Evolutionary conservation across 257 asterid genomes (phyloP), one percentile per base, ranked within the genome.

Genomic region (Linaria vulgaris): DNA sequence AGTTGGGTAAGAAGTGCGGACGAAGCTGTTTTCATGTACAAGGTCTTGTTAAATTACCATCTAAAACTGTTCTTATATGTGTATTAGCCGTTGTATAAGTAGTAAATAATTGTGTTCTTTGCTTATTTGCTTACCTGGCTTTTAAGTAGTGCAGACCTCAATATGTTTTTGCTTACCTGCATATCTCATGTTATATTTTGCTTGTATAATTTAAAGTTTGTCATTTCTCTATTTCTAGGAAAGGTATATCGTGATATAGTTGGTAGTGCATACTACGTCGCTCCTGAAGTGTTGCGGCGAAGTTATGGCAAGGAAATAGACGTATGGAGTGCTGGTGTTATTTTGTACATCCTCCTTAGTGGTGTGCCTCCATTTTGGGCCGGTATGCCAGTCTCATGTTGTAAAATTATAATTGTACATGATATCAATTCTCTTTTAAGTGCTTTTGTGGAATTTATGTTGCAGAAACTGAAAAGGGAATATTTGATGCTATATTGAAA

Each of bases 391-490:
- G 43, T 65, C 24, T 50, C 24, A 30, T 23, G 22, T 60, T 50
- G 39, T 52, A 60, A 46, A 49, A 63, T 48, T 24, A 25, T 14
- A 24, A 41, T 19, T 54, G 59, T 69, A 74, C 61, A 43, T 47
- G 30, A 30, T 48, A 37, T 63, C 23, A 47, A 38, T 50, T 61
- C 11, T 66, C 41, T 57, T 64, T 68, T 62, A 53, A 58, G 15
- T 68, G 61, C 14, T 65, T 27, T 68, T 39, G 14, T 51, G 59
- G 57, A 22, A 34, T 20, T 45, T 50, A 61, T 45, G 66, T 17
- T 68, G 69, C 85, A 91, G 98, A 91, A 83, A 91, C 90, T 68
- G 98, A 91, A 59, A 91, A 88, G 81, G 98, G 96, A 56, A 91
- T 91, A 71, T 91, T 91, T 63, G 96, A 88, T 77, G 88, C 96